Evolutionary conservation across 2,329 filamentous ascomycete species (phyloP), one percentile per base, ranked within the genome.

Genomic region (Colletotrichum aenigma): DNA sequence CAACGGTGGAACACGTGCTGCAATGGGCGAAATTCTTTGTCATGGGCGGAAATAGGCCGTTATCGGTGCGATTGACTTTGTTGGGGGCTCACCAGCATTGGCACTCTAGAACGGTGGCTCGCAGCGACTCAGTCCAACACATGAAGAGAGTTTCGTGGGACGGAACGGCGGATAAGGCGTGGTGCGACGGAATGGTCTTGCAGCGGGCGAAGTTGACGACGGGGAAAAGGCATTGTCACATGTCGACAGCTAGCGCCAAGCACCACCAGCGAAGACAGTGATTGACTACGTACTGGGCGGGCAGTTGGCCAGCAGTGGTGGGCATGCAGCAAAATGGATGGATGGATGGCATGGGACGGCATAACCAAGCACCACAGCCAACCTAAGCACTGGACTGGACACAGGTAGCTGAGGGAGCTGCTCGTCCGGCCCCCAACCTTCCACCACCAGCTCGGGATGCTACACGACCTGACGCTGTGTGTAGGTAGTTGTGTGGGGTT

Each of bases 201-300:
- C 15, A 36, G 36, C 21, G 28, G 32, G n/a, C n/a, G 64, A 18
- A 32, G 38, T 52, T 28, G 18, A 30, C 18, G 62, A 28, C n/a
- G 32, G 32, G 56, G 38, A 48, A 58, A 70, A 64, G 34, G 48
- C 60, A 71, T 69, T 75, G 32, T 77, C 75, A 76, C 75, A 77
- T 77, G 75, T 75, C 73, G 55, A n/a, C 56, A 75, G 61, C 56
- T 75, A 56, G 64, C 64, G 43, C 58, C 73, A 56, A 60, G 70
- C 43, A 21, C n/a, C 16, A 36, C 58, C 26, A 52, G 28, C 15
- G 67, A 52, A 13, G 43, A 52, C n/a, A 13, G 43, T 52, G n/a
- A 21, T 52, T 52, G 43, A 52, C 43, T 48, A 43, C 38, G 18
- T 43, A 13, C 43, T 52, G n/a, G 43, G n/a, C n/a, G 43, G 43